Evolutionary conservation across 2,329 filamentous ascomycete species (phyloP), one percentile per base, ranked within the genome.

Genomic region (Colletotrichum orchidophilum): DNA sequence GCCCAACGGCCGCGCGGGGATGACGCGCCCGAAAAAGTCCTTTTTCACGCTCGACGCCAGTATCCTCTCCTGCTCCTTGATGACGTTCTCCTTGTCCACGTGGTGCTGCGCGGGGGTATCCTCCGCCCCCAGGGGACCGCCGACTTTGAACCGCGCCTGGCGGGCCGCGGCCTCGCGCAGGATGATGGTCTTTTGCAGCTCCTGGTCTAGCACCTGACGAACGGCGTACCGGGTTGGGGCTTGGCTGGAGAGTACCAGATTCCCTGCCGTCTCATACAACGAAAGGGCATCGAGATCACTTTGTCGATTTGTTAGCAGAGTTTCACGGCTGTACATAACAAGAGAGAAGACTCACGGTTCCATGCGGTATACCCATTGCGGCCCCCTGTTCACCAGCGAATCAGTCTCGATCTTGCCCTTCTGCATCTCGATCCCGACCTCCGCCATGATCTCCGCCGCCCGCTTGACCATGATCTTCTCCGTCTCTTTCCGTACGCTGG

Each of bases 141-240:
- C 75, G 75, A 85, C 89, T 52, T 81, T 83, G 79, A 91, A 92
- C 3, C 92, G 87, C 9, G 91, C 89, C 76, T 93, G 89, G 2
- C 93, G 86, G 0, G 90, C 87, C 4, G 89, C 87, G 71, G 89
- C 89, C 60, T 93, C 92, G 15, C 92, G 91, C 39, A 90, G 84
- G 33, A 88, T 83, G 13, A 92, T 88, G 58, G 94, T 92, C 77
- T 93, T 94, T 71, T 90, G 90, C 76, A 96, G 93, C 80, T 98
- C 96, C 79, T 96, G 94, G 77, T 97, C 95, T 1, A 99, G 87
- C 9, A 98, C 95, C 80, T 98, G 96, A 26, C 96, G 91, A 6
- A 99, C 92, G 1, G 96, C 96, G 78, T 94, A 99, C n/a, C 96
- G 90, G 0, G 94, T 94, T 0, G 94, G 94, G 1, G 90, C 91